Percentiles rank a stretch among this genome's conserved stretches.
Conservation (phyloP, 371 early-diverging fungal genomes). For the Neoconidiobolus thromboides region DNA sequence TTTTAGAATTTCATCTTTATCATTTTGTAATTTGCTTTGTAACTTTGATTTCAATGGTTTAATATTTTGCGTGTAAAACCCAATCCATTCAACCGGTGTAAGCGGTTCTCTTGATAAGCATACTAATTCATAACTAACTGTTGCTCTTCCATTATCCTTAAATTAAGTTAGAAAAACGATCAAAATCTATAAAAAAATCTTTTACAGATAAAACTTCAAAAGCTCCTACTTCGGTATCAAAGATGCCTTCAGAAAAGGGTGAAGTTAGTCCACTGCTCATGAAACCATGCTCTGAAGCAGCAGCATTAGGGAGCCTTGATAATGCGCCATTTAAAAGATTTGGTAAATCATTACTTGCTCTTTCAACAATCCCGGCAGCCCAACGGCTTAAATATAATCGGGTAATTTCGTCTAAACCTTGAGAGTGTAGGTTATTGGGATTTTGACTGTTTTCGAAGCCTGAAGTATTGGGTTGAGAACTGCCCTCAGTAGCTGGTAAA, state of each 20-base stretch:
- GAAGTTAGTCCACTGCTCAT: neutral
- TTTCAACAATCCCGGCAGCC: conserved; percentile 5
- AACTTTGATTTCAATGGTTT: neutral
- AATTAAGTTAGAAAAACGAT: neutral
- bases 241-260: neutral
- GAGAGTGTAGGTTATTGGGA: neutral
- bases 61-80: conserved; percentile 37
- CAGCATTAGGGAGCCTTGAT: neutral
- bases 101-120: conserved; percentile 31
- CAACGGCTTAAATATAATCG: conserved; percentile 2
- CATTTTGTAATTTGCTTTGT: conserved; percentile 15
- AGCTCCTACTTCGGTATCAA: conserved; percentile 29
- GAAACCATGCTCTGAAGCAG: neutral
- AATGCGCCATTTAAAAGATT: neutral
- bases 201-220: conserved; percentile 39
- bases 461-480: neutral
- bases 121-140: conserved; percentile 6
- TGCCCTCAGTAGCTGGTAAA: neutral
- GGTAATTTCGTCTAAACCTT: conserved; percentile 3
- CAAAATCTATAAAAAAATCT: neutral
- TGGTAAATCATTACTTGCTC: conserved; percentile 1
- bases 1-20: conserved; percentile 27
- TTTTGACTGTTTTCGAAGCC: too few relatives aligned
- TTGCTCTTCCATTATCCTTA: neutral
- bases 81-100: conserved; percentile 56